These are phyloP conservation scores for Protomyces gravidus DNA, from an alignment of 1,139 yeast genomes.

Conservation along the genomic window DNA sequence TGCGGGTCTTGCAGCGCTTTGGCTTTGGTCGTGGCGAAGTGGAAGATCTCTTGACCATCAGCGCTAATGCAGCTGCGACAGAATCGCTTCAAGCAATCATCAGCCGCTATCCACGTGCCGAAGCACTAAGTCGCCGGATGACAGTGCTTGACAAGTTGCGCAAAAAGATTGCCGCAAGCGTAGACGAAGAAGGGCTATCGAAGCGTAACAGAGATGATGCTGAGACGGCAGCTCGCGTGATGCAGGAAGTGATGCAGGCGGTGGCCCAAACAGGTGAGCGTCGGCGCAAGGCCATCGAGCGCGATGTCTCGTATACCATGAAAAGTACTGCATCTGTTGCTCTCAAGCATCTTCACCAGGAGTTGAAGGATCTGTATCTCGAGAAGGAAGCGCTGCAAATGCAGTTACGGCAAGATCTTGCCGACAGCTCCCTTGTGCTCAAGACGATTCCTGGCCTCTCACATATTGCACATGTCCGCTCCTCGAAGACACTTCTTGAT, in stretches of 20 bases:
- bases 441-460: slow-evolving; percentile 27
- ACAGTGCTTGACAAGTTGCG: slow-evolving; percentile 35
- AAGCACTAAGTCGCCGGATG: slow-evolving; percentile 30
- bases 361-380: slow-evolving; percentile 34
- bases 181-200: slow-evolving; percentile 39
- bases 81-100: slow-evolving; percentile 35
- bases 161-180: slow-evolving; percentile 37
- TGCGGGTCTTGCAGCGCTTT: slow-evolving; percentile 54
- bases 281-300: slow-evolving; percentile 19
- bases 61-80: slow-evolving; percentile 43
- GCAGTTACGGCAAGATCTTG: slow-evolving; percentile 31
- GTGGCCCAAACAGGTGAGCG: slow-evolving; percentile 7
- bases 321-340: slow-evolving; percentile 17
- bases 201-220: slow-evolving; percentile 33
- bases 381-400: slow-evolving; percentile 33
- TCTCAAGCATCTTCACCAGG: slow-evolving; percentile 37
- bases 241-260: slow-evolving; percentile 20
- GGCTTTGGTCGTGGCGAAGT: slow-evolving; percentile 48
- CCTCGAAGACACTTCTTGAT: neutral
- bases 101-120: slow-evolving; percentile 8
- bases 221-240: slow-evolving; percentile 32
- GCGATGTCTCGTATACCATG: slow-evolving; percentile 22
- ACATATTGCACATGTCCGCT: slow-evolving; percentile 29
- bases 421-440: slow-evolving; percentile 12
- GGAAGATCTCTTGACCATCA: slow-evolving; percentile 47